Conservation (phyloP, 768 basidiomycete species). For the Lentinula sp. region DNA sequence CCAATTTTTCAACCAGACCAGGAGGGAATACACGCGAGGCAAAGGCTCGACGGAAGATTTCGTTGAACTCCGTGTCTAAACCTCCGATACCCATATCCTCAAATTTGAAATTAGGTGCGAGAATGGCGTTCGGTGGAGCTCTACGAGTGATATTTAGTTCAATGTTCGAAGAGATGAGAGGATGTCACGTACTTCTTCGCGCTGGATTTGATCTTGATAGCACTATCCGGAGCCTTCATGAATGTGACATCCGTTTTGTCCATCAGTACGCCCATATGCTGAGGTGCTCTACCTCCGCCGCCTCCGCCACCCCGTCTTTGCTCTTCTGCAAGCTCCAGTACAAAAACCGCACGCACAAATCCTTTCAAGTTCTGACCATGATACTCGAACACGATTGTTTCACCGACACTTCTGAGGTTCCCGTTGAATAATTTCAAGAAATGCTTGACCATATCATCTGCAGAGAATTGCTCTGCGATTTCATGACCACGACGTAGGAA, state of each 20-base stretch:
- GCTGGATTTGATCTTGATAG: conserved; percentile 88
- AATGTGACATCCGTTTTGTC: conserved; percentile 89
- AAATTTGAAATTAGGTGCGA: conserved; percentile 98
- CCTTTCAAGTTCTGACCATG: conserved; percentile 80
- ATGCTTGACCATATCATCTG: conserved; percentile 76
- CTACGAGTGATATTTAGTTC: conserved; percentile 28
- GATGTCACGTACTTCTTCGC: conserved; percentile 70
- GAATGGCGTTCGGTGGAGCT: conserved; percentile 88
- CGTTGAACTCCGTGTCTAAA: conserved; percentile 88
- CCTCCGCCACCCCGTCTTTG: conserved; percentile 39
- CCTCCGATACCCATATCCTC: conserved; percentile 99
- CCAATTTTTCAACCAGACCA: conserved; percentile 92
- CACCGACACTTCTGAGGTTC: conserved; percentile 61
- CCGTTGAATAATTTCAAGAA: conserved; percentile 74
- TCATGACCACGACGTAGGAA: conserved; percentile 52
- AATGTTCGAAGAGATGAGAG: neutral
- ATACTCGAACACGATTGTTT: conserved; percentile 81
- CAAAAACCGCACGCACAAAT: conserved; percentile 50
- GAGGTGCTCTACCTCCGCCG: conserved; percentile 18
- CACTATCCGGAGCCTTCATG: conserved; percentile 74
- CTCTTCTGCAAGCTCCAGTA: conserved; percentile 57
- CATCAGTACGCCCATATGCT: conserved; percentile 71
- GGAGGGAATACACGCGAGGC: conserved; percentile 99
- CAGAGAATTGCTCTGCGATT: conserved; percentile 67
- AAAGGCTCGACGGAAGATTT: conserved; percentile 98